These are phyloP conservation scores for Sugiyamaella xylanicola DNA, from an alignment of 1,139 yeast species.

Conservation along the genomic window DNA sequence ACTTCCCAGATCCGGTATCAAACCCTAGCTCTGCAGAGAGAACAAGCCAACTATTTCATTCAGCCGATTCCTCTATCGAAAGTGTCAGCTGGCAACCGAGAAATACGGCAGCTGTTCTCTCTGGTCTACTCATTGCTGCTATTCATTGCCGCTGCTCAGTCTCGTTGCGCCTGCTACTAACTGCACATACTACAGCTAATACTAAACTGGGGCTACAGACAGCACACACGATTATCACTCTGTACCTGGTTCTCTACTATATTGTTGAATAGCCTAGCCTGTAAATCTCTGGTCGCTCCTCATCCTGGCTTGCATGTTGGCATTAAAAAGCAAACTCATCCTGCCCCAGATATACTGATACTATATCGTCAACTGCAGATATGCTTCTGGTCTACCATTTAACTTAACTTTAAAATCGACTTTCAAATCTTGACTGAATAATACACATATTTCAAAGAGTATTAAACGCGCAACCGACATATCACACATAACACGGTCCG, in stretches of 20 bases:
- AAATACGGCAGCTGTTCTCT: too few species aligned
- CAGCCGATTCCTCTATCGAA: neutral
- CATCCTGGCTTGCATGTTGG: neutral
- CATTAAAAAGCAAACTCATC: neutral
- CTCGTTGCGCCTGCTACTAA: too few species aligned
- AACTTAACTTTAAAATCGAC: conserved; percentile 13
- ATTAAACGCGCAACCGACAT: neutral
- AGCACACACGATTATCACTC: too few species aligned
- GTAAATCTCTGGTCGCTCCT: too few species aligned
- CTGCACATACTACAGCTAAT: neutral
- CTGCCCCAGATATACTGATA: neutral
- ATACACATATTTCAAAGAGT: neutral
- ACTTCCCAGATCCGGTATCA: conserved; percentile 3
- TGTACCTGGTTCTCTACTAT: too few species aligned
- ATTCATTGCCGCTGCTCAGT: too few species aligned
- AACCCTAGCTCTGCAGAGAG: conserved; percentile 1
- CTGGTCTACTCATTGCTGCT: too few species aligned
- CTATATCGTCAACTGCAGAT: conserved; percentile 1
- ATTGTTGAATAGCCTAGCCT: too few species aligned
- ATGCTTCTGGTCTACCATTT: conserved; percentile 1
- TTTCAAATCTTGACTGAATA: neutral
- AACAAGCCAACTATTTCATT: neutral
- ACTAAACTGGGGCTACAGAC: too few species aligned
- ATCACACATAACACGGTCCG: neutral
- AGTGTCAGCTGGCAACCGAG: too few species aligned